These are phyloP conservation scores for Allium sativum DNA, from an alignment of 106 monocot genomes.

Conservation along the genomic window DNA sequence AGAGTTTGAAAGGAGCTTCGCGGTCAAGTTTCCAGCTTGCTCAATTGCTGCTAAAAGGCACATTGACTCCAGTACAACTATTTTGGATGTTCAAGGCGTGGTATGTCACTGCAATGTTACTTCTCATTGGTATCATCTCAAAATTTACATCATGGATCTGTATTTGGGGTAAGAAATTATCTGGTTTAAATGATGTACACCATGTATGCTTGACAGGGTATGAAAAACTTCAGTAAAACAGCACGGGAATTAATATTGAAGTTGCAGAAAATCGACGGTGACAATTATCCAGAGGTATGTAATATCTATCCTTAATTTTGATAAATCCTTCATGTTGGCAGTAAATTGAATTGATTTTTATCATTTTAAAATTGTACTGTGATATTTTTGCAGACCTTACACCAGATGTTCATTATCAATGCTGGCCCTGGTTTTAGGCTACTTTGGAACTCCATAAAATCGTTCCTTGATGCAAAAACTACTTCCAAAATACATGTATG, in stretches of 20 bases:
- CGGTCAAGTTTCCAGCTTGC: conserved; percentile 57
- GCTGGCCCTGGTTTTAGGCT: conserved; percentile 51
- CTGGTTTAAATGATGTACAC: not conserved
- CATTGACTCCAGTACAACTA: conserved; percentile 56
- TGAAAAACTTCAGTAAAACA: conserved; percentile 58
- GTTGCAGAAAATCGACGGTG: conserved; percentile 46
- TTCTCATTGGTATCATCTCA: not conserved
- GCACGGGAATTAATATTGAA: conserved; percentile 40
- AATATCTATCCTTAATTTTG: not conserved
- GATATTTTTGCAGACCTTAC: conserved; percentile 25
- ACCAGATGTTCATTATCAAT: conserved; percentile 49
- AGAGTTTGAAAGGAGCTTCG: conserved; percentile 57
- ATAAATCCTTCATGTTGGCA: not conserved
- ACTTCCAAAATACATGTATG: conserved; percentile 60
- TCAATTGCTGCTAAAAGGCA: conserved; percentile 55
- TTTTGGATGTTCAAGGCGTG: conserved; percentile 74
- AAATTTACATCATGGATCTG: not conserved
- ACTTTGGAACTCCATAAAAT: conserved; percentile 45
- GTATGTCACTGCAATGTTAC: conserved; percentile 21
- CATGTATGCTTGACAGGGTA: conserved; percentile 16
- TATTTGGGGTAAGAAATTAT: too few relatives aligned
- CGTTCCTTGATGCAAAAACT: conserved; percentile 49
- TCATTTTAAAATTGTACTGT: not conserved
- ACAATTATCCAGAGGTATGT: conserved; percentile 54
- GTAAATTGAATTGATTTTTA: not conserved